Evolutionary conservation across 2,329 filamentous ascomycete genomes (phyloP), one percentile per base, ranked within the genome.

Genomic region (Emergomyces pasteurianus): DNA sequence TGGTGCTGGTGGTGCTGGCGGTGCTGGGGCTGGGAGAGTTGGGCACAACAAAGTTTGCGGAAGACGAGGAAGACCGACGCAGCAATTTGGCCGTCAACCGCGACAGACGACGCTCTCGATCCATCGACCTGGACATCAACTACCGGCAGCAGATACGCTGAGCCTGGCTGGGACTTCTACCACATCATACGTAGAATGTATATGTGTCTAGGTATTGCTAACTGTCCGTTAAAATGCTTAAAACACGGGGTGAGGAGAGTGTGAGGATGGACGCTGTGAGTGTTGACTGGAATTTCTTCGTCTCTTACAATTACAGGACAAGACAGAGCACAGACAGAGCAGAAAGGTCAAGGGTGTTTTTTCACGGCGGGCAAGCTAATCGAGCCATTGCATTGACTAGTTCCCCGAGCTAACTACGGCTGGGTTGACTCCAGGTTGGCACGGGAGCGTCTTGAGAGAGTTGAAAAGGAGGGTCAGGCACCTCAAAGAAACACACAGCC

Each of bases 51-150:
- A 31, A 43, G 38, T 43, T 57, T 58, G 57, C 67, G 57, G 66
- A 64, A 40, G 69, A 66, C 49, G 67, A 69, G 40, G 73, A 73
- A 63, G 72, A 72, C 69, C 72, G 71, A 61, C 72, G 71, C 62
- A 74, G 66, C 62, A 74, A 68, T 64, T 72, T 73, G 43, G 70
- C 67, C 64, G 72, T 72, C 60, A 72, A 67, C 65, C 70, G 69
- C 65, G 72, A 73, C 40, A 72, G 67, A 53, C 71, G 64, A 62
- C 65, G 65, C 63, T 73, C 71, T 40, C 50, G 60, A 36, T 62
- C 62, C 21, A 52, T 58, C 40, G 63, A 60, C 63, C 62, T 63
- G 53, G 53, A 18, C 26, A 36, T 18, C 12, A 36, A 9, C n/a
- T 34, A 43, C 36, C 40, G 12, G 23, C 38, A 26, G n/a, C 40